phyloP scores from a whole-genome alignment of 2,329 filamentous ascomycete genomes.

The Penicillium sp. region DNA sequence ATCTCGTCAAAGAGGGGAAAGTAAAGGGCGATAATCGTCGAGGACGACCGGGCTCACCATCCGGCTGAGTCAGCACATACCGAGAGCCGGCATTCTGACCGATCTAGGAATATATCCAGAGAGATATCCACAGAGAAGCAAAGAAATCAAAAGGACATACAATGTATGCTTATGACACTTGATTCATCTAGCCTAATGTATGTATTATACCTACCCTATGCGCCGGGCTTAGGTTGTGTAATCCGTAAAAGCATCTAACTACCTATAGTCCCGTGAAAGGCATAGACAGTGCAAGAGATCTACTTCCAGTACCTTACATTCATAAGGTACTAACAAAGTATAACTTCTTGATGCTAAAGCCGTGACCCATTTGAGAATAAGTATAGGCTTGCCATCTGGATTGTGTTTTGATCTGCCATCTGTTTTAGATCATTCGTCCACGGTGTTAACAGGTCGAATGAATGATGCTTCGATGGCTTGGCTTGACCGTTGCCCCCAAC shows the following conservation, averaged over 20 bases:
- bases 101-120: no score
- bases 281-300: not conserved
- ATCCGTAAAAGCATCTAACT: not conserved
- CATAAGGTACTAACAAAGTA: not conserved
- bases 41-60: slow-evolving; percentile 7
- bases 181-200: no score
- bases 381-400: not conserved
- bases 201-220: no score
- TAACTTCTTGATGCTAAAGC: not conserved
- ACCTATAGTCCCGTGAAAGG: not conserved
- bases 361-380: not conserved
- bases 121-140: no score
- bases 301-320: not conserved
- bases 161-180: no score
- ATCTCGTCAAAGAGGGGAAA: slow-evolving; percentile 10
- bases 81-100: not conserved
- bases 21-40: slow-evolving; percentile 1
- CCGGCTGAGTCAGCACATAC: slow-evolving; percentile 18
- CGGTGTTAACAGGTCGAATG: slow-evolving; percentile 27
- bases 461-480: slow-evolving; percentile 38
- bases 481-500: not conserved
- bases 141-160: no score
- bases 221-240: not conserved
- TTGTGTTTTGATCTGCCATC: slow-evolving; percentile 43
- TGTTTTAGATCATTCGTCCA: slow-evolving; percentile 47